A percentile compares a stretch with the other conserved stretches of the same genome.
These are phyloP conservation scores for Trichocomaceae sp. DNA, from an alignment of 2,329 filamentous ascomycete species.

Conservation along the genomic window DNA sequence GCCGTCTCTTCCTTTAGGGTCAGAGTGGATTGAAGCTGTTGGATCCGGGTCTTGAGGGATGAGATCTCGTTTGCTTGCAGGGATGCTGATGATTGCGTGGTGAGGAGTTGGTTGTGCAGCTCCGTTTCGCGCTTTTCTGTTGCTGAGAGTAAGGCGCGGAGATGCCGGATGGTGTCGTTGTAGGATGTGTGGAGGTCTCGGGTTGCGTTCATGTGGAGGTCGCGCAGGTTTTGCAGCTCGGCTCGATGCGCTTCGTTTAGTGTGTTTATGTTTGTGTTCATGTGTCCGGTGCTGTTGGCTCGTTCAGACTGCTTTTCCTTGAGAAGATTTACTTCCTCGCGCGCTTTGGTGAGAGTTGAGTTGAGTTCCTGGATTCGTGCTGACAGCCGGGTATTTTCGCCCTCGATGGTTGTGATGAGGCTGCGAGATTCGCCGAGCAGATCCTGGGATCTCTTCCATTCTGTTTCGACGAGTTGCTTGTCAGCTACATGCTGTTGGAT, in stretches of 20 bases:
- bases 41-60: slow-evolving; percentile 27
- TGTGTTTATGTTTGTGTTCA: slow-evolving; percentile 7
- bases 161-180: slow-evolving; percentile 30
- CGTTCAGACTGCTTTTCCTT: slow-evolving; percentile 28
- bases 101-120: slow-evolving; percentile 27
- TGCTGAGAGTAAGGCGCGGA: slow-evolving; percentile 27
- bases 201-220: slow-evolving; percentile 31
- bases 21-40: slow-evolving; percentile 29
- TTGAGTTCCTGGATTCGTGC: slow-evolving; percentile 30
- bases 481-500: slow-evolving; percentile 23
- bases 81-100: slow-evolving; percentile 19
- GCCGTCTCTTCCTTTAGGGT: slow-evolving; percentile 37
- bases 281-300: slow-evolving; percentile 9
- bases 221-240: slow-evolving; percentile 31
- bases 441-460: slow-evolving; percentile 30
- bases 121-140: slow-evolving; percentile 31
- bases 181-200: slow-evolving; percentile 33
- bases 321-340: slow-evolving; percentile 25
- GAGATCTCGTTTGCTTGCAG: slow-evolving; percentile 23
- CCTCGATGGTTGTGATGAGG: slow-evolving; percentile 33
- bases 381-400: slow-evolving; percentile 33
- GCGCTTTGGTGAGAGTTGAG: slow-evolving; percentile 25
- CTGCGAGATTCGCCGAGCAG: slow-evolving; percentile 32
- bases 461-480: slow-evolving; percentile 28
- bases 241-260: slow-evolving; percentile 29